phyloP scores from a whole-genome alignment of 306 rosid genomes.

The Vachellia collinsii region DNA sequence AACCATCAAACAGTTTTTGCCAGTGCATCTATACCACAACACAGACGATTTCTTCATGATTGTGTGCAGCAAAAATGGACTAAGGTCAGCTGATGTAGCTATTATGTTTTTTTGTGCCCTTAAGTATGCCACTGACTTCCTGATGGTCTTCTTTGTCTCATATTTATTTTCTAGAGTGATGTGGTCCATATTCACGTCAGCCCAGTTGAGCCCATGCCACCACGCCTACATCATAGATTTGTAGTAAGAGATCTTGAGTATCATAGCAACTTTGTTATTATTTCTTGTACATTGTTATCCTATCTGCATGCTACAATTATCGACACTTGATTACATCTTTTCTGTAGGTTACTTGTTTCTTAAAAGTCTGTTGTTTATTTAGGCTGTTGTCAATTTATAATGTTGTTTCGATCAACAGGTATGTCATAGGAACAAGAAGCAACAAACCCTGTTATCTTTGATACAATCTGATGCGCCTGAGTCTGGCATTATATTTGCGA shows the following conservation, averaged over 20 bases:
- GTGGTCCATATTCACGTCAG: slow-evolving; percentile 84
- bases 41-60: slow-evolving; percentile 77
- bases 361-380: slow-evolving; percentile 18
- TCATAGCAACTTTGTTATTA: slow-evolving; percentile 2
- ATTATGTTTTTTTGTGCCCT: slow-evolving; percentile 31
- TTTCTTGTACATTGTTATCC: not conserved
- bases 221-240: slow-evolving; percentile 74
- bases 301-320: not conserved
- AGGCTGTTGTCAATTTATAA: slow-evolving; percentile 33
- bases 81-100: slow-evolving; percentile 58
- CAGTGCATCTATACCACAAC: slow-evolving; percentile 97
- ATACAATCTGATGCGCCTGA: slow-evolving; percentile 69
- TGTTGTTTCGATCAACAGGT: slow-evolving; percentile 55
- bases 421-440: slow-evolving; percentile 57
- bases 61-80: slow-evolving; percentile 97
- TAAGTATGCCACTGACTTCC: slow-evolving; percentile 32
- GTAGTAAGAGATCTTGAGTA: slow-evolving; percentile 55
- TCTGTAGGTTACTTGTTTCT: slow-evolving; percentile 15
- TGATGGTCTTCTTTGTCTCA: slow-evolving; percentile 3
- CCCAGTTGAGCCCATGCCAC: slow-evolving; percentile 84
- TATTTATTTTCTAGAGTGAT: slow-evolving; percentile 61
- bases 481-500: slow-evolving; percentile 78
- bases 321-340: not conserved
- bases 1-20: slow-evolving; percentile 90
- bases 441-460: slow-evolving; percentile 65